A percentile compares a stretch with the other conserved stretches of the same genome.
Conservation (phyloP, 495 filamentous ascomycete species). For the Chaetomium fimeti region DNA sequence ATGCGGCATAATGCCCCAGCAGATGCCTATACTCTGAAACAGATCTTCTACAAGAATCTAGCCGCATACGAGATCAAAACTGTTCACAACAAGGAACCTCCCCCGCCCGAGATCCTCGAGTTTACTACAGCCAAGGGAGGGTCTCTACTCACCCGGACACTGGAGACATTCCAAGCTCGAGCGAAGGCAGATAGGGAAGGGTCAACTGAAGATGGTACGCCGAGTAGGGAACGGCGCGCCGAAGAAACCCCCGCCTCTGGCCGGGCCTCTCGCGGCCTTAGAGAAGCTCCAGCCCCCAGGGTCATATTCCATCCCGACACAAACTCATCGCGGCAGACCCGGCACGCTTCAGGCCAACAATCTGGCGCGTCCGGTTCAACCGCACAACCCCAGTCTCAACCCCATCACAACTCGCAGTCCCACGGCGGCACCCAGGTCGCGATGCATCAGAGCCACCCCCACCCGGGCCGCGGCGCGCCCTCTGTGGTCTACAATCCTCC, state of each 20-base stretch:
- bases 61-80: conserved; percentile 76
- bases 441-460: conserved; percentile 29
- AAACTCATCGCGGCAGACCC: conserved; percentile 56
- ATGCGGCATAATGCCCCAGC: conserved; percentile 63
- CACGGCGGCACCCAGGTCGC: conserved; percentile 25
- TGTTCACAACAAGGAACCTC: conserved; percentile 70
- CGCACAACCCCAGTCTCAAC: conserved; percentile 30
- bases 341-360: conserved; percentile 54
- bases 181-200: conserved; percentile 49
- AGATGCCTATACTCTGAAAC: conserved; percentile 73
- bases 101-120: conserved; percentile 79
- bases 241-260: conserved; percentile 58
- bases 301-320: conserved; percentile 80
- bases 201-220: conserved; percentile 62
- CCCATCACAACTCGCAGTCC: conserved; percentile 28
- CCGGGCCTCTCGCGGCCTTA: conserved; percentile 64
- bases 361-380: conserved; percentile 26
- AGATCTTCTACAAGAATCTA: conserved; percentile 78
- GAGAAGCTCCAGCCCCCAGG: conserved; percentile 74
- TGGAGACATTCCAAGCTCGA: conserved; percentile 64
- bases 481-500: conserved; percentile 41
- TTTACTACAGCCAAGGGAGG: conserved; percentile 72
- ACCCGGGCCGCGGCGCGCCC: conserved; percentile 39
- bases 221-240: conserved; percentile 58
- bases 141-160: conserved; percentile 68